Percentiles rank a stretch among this genome's conserved stretches.
Conservation (phyloP, 1,139 yeast genomes). For the Geotrichum histeridarum region DNA sequence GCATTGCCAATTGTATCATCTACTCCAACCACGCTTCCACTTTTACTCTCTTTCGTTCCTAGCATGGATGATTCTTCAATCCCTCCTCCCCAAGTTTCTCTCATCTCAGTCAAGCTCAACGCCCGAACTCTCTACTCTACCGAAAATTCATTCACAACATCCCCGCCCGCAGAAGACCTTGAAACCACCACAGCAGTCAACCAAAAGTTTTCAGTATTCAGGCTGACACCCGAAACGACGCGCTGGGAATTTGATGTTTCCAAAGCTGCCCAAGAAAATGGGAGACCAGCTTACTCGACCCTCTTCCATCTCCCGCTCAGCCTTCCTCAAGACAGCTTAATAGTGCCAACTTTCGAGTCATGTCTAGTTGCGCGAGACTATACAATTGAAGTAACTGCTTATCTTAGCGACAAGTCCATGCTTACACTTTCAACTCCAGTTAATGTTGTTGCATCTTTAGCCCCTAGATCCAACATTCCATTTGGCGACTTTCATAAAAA, state of each 20-base stretch:
- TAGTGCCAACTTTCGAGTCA: conserved; percentile 6
- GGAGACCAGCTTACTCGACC: not conserved
- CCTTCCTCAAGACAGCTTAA: not conserved
- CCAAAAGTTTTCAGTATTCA: not conserved
- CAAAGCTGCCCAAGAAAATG: not conserved
- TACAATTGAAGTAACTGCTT: not conserved
- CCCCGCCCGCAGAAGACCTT: not conserved
- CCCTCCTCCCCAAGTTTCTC: not conserved
- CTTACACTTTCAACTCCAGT: not conserved
- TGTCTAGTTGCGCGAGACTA: conserved; percentile 4
- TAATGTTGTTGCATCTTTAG: not conserved
- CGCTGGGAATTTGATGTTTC: not conserved
- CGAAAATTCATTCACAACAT: not conserved
- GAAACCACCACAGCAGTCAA: not conserved
- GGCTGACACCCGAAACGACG: not conserved
- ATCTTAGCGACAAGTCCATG: not conserved
- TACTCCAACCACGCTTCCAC: not conserved
- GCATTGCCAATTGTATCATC: not conserved
- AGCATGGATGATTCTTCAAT: not conserved
- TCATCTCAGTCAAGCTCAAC: not conserved
- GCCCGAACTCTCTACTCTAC: not conserved
- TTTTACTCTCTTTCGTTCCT: not conserved
- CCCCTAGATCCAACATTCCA: not conserved
- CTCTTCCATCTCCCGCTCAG: not conserved
- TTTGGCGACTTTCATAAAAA: not conserved